These are phyloP conservation scores for Pisolithus marmoratus DNA, from an alignment of 768 basidiomycete genomes.

Conservation along the genomic window DNA sequence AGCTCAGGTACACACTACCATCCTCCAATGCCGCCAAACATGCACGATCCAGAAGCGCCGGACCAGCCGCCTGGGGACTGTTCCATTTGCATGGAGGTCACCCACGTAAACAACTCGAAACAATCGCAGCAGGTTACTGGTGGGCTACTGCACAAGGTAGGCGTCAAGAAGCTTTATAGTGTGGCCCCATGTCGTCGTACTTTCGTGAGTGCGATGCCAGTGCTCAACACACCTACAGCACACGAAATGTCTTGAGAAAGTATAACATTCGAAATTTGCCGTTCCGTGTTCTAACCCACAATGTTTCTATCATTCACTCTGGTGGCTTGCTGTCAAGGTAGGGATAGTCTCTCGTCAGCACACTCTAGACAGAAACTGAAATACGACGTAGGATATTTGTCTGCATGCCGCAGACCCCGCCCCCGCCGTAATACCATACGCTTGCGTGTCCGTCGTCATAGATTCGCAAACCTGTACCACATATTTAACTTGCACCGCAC, in stretches of 20 bases:
- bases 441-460: too few species aligned
- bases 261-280: conserved; percentile 22
- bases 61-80: conserved; percentile 81
- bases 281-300: background rate
- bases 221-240: conserved; percentile 41
- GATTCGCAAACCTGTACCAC: too few species aligned
- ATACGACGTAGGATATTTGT: too few species aligned
- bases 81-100: conserved; percentile 90
- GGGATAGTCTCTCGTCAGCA: background rate
- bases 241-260: conserved; percentile 80
- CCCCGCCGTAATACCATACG: too few species aligned
- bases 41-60: conserved; percentile 68
- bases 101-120: conserved; percentile 45
- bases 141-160: conserved; percentile 34
- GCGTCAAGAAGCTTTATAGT: conserved; percentile 64
- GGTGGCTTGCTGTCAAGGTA: conserved; percentile 79
- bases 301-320: background rate
- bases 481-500: background rate
- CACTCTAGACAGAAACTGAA: background rate
- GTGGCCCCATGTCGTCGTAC: conserved; percentile 86
- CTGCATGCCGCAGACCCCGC: too few species aligned
- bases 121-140: conserved; percentile 30
- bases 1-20: conserved; percentile 79
- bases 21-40: conserved; percentile 53
- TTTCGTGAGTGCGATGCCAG: conserved; percentile 50